Conservation (phyloP, 345 rosid genomes). For the Murraya koenigii region DNA sequence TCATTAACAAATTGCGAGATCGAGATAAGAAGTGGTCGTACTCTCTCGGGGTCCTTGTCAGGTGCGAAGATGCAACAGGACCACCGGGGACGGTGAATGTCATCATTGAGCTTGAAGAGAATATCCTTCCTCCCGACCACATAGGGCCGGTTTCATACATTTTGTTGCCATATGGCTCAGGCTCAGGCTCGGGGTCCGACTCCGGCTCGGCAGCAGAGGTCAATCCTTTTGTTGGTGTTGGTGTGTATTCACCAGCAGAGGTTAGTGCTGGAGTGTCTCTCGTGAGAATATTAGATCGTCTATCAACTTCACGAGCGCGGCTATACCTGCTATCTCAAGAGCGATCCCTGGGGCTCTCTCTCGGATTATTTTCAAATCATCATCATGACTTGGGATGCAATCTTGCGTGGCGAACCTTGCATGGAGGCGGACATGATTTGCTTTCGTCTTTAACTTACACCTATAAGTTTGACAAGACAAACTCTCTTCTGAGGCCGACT, state of each 20-base stretch:
- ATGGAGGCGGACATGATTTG: conserved; percentile 83
- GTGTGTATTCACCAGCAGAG: conserved; percentile 44
- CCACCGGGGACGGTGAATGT: conserved; percentile 84
- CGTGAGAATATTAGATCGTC: conserved; percentile 61
- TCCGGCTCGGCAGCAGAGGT: too few species aligned
- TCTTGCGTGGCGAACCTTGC: conserved; percentile 67
- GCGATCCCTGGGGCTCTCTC: conserved; percentile 72
- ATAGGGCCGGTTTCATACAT: conserved; percentile 60
- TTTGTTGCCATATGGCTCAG: conserved; percentile 82
- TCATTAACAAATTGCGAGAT: conserved; percentile 61
- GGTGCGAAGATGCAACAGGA: conserved; percentile 56
- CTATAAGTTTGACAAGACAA: conserved; percentile 67
- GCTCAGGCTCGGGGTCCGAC: conserved; percentile 12
- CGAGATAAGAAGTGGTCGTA: conserved; percentile 68
- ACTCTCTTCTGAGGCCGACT: conserved; percentile 76
- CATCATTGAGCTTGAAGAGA: conserved; percentile 60
- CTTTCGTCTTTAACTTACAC: conserved; percentile 79
- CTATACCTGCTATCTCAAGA: conserved; percentile 76
- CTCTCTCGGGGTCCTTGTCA: conserved; percentile 23
- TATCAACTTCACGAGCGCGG: conserved; percentile 62
- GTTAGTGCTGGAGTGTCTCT: conserved; percentile 63
- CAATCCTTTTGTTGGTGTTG: too few species aligned
- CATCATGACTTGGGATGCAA: conserved; percentile 72
- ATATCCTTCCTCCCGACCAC: conserved; percentile 57
- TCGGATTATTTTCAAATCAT: conserved; percentile 64